phyloP scores from a whole-genome alignment of 2,329 filamentous ascomycete genomes.

The Fusarium sp. region DNA sequence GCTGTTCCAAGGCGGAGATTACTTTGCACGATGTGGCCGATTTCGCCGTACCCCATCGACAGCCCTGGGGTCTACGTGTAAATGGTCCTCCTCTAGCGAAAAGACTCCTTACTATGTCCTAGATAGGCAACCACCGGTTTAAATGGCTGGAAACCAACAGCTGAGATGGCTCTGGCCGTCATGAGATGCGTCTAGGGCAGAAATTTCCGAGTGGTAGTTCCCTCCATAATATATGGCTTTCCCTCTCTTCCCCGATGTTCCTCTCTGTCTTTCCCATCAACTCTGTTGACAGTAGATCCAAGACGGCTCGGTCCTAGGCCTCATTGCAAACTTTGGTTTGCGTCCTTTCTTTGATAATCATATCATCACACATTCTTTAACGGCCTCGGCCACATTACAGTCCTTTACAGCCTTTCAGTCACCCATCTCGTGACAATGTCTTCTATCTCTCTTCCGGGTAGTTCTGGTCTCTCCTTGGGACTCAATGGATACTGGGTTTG shows the following conservation, averaged over 20 bases:
- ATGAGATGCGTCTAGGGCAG: conserved; percentile 13
- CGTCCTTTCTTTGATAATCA: conserved; percentile 52
- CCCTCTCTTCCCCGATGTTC: conserved; percentile 1
- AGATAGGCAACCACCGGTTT: conserved; percentile 39
- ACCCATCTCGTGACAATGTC: conserved; percentile 35
- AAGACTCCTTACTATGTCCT: conserved; percentile 12
- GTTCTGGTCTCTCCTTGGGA: conserved; percentile 32
- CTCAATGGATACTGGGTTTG: conserved; percentile 55
- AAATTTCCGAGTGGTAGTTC: not conserved
- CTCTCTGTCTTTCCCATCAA: conserved; percentile 28
- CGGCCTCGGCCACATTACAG: conserved; percentile 48
- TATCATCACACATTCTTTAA: conserved; percentile 45
- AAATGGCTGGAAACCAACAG: conserved; percentile 18
- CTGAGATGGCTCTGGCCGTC: not conserved
- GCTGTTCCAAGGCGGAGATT: conserved; percentile 32
- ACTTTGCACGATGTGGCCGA: conserved; percentile 2
- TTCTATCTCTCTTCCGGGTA: conserved; percentile 23
- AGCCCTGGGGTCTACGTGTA: not conserved
- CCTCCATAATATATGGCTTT: conserved; percentile 9
- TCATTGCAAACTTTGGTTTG: conserved; percentile 50
- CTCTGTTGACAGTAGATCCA: conserved; percentile 37
- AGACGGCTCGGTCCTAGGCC: conserved; percentile 46
- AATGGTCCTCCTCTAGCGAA: not conserved
- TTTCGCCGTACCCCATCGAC: conserved; percentile 7
- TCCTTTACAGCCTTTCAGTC: conserved; percentile 42